Percentiles rank a stretch among this genome's conserved stretches.
phyloP scores from a whole-genome alignment of 2,329 filamentous ascomycete species.

The Colletotrichum sidae region DNA sequence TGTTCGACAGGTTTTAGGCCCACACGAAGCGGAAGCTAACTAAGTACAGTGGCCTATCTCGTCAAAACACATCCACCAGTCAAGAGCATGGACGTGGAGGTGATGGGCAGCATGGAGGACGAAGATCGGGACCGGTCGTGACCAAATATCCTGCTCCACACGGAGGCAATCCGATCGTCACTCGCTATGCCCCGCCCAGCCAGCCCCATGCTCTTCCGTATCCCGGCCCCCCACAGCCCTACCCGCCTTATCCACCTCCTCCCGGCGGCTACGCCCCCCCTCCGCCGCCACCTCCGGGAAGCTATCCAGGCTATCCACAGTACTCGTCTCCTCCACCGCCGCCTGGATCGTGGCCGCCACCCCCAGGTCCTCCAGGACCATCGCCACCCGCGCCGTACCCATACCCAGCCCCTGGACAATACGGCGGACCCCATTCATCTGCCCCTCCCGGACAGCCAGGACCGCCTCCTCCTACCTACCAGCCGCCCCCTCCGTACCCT shows the following conservation, averaged over 20 bases:
- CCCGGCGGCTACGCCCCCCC: slow-evolving; percentile 16
- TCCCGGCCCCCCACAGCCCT: slow-evolving; percentile 30
- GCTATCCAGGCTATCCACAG: slow-evolving; percentile 23
- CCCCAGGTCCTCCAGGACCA: slow-evolving; percentile 22
- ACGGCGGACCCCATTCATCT: slow-evolving; percentile 43
- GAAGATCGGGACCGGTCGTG: slow-evolving; percentile 32
- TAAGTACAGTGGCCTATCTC: slow-evolving; percentile 23
- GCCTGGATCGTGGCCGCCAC: slow-evolving; percentile 24
- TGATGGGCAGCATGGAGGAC: slow-evolving; percentile 23
- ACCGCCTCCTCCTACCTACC: slow-evolving; percentile 36
- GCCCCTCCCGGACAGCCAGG: slow-evolving; percentile 40
- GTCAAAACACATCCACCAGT: slow-evolving; percentile 23
- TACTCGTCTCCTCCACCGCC: slow-evolving; percentile 24
- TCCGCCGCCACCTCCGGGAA: slow-evolving; percentile 26
- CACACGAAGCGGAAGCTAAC: neutral
- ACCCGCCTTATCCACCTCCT: slow-evolving; percentile 27
- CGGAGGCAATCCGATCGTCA: slow-evolving; percentile 32
- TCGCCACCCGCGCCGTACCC: slow-evolving; percentile 14
- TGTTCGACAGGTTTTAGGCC: neutral
- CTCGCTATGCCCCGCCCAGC: slow-evolving; percentile 35
- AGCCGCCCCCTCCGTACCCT: slow-evolving; percentile 24
- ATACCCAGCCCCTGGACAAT: slow-evolving; percentile 43
- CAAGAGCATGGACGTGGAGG: slow-evolving; percentile 20
- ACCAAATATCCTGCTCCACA: slow-evolving; percentile 35
- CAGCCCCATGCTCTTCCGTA: slow-evolving; percentile 33